Percentiles rank a stretch among this genome's conserved stretches.
Evolutionary conservation across 495 filamentous ascomycete species (phyloP).

Genomic region (Aspergillus nidulans): DNA sequence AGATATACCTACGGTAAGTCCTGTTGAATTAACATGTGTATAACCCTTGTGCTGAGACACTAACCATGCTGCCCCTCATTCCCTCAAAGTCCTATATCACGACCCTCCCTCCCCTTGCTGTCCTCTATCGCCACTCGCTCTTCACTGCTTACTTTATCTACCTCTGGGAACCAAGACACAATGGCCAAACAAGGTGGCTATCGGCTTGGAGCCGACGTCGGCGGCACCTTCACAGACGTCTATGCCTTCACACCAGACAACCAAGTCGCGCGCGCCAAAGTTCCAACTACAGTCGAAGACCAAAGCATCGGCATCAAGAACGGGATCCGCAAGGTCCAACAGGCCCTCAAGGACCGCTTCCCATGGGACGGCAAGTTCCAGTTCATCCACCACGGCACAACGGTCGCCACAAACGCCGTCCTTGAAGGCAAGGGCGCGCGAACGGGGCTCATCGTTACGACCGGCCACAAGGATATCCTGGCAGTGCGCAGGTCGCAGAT

Average conservation of each 20-base stretch:
- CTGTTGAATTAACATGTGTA: too few relatives aligned
- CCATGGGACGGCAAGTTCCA: conserved; percentile 27
- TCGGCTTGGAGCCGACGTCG: conserved; percentile 38
- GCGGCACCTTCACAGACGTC: conserved; percentile 49
- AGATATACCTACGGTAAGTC: too few relatives aligned
- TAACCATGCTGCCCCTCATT: not conserved
- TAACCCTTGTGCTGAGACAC: too few relatives aligned
- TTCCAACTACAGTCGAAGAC: conserved; percentile 44
- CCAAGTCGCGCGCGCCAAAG: conserved; percentile 39
- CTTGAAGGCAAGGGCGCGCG: conserved; percentile 40
- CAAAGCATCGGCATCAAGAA: conserved; percentile 47
- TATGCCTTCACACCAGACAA: conserved; percentile 41
- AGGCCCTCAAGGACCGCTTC: conserved; percentile 21
- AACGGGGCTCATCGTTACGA: conserved; percentile 36
- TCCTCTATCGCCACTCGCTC: not conserved
- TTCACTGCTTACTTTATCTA: not conserved
- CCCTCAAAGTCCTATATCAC: not conserved
- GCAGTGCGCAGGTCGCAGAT: conserved; percentile 43
- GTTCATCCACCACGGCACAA: conserved; percentile 40
- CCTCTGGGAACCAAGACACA: not conserved
- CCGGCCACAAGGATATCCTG: conserved; percentile 40
- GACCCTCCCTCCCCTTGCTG: not conserved
- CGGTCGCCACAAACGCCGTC: conserved; percentile 39
- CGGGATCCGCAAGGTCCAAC: conserved; percentile 36
- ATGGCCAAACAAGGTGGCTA: not conserved